A percentile compares a stretch with the other conserved stretches of the same genome.
These are phyloP conservation scores for Alnus rubra DNA, from an alignment of 306 rosid genomes.

Conservation along the genomic window DNA sequence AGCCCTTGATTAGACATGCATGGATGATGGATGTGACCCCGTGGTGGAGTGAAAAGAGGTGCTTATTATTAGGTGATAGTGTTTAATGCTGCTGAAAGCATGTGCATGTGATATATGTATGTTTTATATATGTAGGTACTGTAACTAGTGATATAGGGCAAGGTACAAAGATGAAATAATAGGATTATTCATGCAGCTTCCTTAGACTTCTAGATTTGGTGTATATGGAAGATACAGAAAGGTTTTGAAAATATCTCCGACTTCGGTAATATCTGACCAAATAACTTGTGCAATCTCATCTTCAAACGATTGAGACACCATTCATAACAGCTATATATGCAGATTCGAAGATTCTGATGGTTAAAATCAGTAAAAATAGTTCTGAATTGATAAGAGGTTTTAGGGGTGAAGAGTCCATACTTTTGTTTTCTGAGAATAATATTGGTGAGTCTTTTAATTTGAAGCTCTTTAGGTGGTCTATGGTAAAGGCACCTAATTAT, in stretches of 20 bases:
- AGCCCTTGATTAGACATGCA: conserved; percentile 54
- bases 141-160: conserved; percentile 42
- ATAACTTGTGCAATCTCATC: conserved; percentile 59
- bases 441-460: too few relatives aligned
- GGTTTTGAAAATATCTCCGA: conserved; percentile 31
- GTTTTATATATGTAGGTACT: conserved; percentile 29
- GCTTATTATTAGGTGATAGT: conserved; percentile 36
- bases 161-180: conserved; percentile 35
- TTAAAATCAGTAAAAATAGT: too few relatives aligned
- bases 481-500: too few relatives aligned
- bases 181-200: conserved; percentile 37
- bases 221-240: conserved; percentile 42
- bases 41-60: conserved; percentile 15
- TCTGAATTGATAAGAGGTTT: too few relatives aligned
- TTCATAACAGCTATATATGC: neutral
- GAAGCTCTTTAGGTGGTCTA: too few relatives aligned
- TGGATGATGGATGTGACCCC: conserved; percentile 62
- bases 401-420: too few relatives aligned
- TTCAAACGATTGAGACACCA: conserved; percentile 44
- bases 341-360: too few relatives aligned
- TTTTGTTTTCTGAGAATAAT: too few relatives aligned
- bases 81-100: conserved; percentile 50
- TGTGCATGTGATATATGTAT: conserved; percentile 47
- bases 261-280: conserved; percentile 28
- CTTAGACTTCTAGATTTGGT: conserved; percentile 55